phyloP scores from a whole-genome alignment of 2,329 filamentous ascomycete species.

The Didymella keratinophila region DNA sequence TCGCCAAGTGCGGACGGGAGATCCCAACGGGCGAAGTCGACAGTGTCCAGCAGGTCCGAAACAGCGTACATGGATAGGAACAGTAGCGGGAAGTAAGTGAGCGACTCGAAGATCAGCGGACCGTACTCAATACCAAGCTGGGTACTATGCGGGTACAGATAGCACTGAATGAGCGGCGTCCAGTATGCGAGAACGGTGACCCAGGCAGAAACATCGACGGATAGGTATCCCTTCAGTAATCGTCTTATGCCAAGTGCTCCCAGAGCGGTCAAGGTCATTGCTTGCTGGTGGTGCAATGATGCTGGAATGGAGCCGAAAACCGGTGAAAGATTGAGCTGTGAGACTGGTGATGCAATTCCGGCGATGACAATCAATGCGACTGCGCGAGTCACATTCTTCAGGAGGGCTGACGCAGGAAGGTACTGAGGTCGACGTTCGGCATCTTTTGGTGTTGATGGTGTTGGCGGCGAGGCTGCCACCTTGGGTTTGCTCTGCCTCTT shows the following conservation, averaged over 20 bases:
- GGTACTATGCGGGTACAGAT: slow-evolving; percentile 72
- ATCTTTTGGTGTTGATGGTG: slow-evolving; percentile 23
- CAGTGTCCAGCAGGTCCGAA: slow-evolving; percentile 65
- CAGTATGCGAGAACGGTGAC: slow-evolving; percentile 79
- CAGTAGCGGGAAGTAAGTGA: slow-evolving; percentile 69
- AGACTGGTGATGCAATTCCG: slow-evolving; percentile 73
- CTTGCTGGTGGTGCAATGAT: slow-evolving; percentile 72
- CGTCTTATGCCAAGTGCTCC: slow-evolving; percentile 75
- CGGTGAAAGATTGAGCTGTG: slow-evolving; percentile 79
- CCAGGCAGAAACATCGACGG: slow-evolving; percentile 58
- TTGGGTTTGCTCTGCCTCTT: slow-evolving; percentile 49
- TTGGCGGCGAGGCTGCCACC: slow-evolving; percentile 21
- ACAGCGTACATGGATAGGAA: slow-evolving; percentile 52
- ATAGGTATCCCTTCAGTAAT: slow-evolving; percentile 60
- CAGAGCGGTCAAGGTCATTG: slow-evolving; percentile 72
- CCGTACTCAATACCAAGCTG: slow-evolving; percentile 73
- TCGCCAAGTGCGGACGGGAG: slow-evolving; percentile 68
- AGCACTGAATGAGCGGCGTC: slow-evolving; percentile 75
- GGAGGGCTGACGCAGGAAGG: slow-evolving; percentile 31
- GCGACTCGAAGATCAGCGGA: slow-evolving; percentile 74
- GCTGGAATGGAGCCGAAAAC: slow-evolving; percentile 88
- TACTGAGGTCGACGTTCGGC: slow-evolving; percentile 35
- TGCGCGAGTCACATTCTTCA: slow-evolving; percentile 46
- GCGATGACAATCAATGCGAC: slow-evolving; percentile 61
- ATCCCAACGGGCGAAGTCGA: slow-evolving; percentile 63